Evolutionary conservation across 139 green algal genomes (phyloP).

Genomic region (Monoraphidium neglectum): DNA sequence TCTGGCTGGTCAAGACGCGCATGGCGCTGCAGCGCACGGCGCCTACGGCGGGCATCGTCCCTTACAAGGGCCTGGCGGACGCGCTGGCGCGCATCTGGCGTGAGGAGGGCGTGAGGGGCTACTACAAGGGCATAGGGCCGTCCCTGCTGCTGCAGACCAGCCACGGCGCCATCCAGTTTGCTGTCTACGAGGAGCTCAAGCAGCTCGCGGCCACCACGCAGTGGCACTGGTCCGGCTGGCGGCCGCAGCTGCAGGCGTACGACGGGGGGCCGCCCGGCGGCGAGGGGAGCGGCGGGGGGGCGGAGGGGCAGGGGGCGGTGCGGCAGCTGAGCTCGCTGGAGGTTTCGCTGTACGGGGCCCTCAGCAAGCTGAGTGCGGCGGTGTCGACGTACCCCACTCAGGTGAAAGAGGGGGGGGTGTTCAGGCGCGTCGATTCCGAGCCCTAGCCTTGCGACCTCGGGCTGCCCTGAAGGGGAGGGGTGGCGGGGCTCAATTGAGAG

Average conservation of each 20-base stretch:
- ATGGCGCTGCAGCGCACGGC: constrained; percentile 81
- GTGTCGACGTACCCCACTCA: constrained; percentile 89
- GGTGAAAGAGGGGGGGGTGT: constrained; percentile 81
- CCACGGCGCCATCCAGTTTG: constrained; percentile 96
- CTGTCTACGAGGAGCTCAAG: constrained; percentile 96
- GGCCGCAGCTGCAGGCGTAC: neutral
- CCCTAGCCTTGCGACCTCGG: constrained; percentile 32
- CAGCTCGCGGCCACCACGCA: constrained; percentile 19
- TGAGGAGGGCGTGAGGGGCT: constrained; percentile 81
- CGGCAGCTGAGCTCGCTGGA: constrained; percentile 43
- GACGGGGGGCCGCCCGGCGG: too few relatives aligned
- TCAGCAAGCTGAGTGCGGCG: constrained; percentile 87
- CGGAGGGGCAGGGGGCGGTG: neutral
- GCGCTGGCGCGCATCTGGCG: constrained; percentile 67
- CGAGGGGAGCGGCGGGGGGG: neutral
- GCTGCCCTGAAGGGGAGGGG: too few relatives aligned
- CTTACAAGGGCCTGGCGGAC: constrained; percentile 76
- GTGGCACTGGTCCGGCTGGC: constrained; percentile 10
- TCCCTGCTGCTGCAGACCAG: constrained; percentile 83
- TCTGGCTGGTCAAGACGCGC: constrained; percentile 95
- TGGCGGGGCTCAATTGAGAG: too few relatives aligned
- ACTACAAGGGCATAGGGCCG: constrained; percentile 89
- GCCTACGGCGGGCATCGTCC: neutral
- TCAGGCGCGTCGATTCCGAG: constrained; percentile 74
- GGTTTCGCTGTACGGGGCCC: constrained; percentile 67